A percentile compares a stretch with the other conserved stretches of the same genome.
Evolutionary conservation across 176 grass and related monocot genomes (phyloP).

Genomic region (Poa pratensis): DNA sequence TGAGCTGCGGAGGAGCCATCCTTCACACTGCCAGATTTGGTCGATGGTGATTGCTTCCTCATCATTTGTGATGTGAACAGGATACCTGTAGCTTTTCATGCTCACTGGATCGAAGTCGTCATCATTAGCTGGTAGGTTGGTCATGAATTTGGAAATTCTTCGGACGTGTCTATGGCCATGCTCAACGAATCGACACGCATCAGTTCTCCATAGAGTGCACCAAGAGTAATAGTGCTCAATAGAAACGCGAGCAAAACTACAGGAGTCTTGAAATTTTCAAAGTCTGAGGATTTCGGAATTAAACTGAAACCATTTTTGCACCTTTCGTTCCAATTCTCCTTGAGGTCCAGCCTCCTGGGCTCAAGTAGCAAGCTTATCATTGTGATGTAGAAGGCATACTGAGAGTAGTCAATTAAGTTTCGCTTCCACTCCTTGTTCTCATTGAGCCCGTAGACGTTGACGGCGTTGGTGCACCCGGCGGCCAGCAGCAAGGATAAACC

Average conservation of each 20-base stretch:
- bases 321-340: too few relatives aligned
- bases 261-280: neutral
- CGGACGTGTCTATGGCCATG: neutral
- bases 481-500: neutral
- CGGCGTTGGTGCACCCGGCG: neutral
- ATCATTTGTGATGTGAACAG: neutral
- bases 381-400: neutral
- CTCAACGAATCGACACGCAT: neutral
- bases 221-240: accelerated
- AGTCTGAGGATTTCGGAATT: too few relatives aligned
- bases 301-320: too few relatives aligned
- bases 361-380: neutral
- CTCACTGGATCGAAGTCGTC: neutral
- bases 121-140: neutral
- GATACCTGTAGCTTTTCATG: neutral
- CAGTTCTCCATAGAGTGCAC: neutral
- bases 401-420: neutral
- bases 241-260: too few relatives aligned
- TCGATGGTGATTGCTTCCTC: neutral
- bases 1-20: neutral
- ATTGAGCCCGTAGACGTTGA: neutral
- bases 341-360: neutral
- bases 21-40: neutral
- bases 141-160: neutral
- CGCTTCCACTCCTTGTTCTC: slow-evolving; percentile 9